Evolutionary conservation across 495 filamentous ascomycete genomes (phyloP).

Genomic region (Cryomyces minteri): DNA sequence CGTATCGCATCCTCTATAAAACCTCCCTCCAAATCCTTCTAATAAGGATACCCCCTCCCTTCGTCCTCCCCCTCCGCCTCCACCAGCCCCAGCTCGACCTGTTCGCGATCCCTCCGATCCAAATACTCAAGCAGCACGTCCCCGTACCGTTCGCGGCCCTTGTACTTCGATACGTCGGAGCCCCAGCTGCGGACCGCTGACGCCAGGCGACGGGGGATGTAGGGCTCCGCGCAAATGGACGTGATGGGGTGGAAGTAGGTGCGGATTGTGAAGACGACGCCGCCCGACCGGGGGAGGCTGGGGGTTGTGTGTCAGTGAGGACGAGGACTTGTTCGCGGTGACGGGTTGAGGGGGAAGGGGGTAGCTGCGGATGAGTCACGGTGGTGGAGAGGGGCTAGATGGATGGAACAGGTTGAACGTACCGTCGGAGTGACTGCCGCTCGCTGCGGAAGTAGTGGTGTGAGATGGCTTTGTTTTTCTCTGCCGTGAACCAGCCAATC

Average conservation of each 20-base stretch:
- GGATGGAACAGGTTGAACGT: not conserved
- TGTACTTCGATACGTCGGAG: slow-evolving; percentile 67
- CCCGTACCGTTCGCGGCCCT: slow-evolving; percentile 63
- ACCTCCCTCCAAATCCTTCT: too few relatives aligned
- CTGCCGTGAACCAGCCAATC: slow-evolving; percentile 56
- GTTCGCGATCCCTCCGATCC: slow-evolving; percentile 60
- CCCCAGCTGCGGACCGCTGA: slow-evolving; percentile 54
- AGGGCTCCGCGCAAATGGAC: slow-evolving; percentile 20
- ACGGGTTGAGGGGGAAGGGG: too few relatives aligned
- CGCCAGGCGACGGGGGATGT: slow-evolving; percentile 21
- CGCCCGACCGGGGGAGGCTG: slow-evolving; percentile 49
- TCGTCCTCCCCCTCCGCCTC: slow-evolving; percentile 17
- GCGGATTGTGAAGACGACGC: slow-evolving; percentile 34
- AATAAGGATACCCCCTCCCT: too few relatives aligned
- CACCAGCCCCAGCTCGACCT: slow-evolving; percentile 40
- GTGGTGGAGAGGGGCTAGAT: not conserved
- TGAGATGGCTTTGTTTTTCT: slow-evolving; percentile 57
- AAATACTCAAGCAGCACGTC: slow-evolving; percentile 70
- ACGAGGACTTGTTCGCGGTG: too few relatives aligned
- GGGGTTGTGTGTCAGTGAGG: not conserved
- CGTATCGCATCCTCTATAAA: too few relatives aligned
- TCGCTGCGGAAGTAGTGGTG: slow-evolving; percentile 68
- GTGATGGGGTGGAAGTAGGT: slow-evolving; percentile 24
- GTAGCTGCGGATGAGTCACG: too few relatives aligned
- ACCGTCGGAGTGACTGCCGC: slow-evolving; percentile 53